Conservation (phyloP, 148 eudicot genomes). For the Suaeda aralocaspica region DNA sequence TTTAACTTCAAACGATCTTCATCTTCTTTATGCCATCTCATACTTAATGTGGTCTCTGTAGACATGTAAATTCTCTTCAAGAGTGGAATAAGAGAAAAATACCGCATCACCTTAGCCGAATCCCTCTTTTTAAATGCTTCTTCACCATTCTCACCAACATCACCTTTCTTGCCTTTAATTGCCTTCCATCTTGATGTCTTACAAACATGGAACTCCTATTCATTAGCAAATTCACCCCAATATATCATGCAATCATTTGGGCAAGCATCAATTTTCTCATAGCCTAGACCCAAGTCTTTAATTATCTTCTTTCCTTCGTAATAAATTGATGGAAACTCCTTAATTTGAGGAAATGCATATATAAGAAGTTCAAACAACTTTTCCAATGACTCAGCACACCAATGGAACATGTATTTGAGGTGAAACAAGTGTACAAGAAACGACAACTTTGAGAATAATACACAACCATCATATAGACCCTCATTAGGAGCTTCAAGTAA, state of each 20-base stretch:
- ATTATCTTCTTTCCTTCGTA: too few relatives aligned
- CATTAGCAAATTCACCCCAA: too few relatives aligned
- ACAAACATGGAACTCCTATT: too few relatives aligned
- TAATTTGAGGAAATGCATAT: not conserved
- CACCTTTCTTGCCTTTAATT: not conserved
- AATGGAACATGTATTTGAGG: conserved; percentile 4
- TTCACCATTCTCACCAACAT: not conserved
- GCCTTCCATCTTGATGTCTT: not conserved
- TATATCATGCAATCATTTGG: too few relatives aligned
- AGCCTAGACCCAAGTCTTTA: too few relatives aligned
- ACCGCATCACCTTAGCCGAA: not conserved
- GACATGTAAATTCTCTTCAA: not conserved
- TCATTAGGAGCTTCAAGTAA: not conserved
- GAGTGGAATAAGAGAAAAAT: not conserved
- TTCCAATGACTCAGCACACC: not conserved
- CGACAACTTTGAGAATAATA: not conserved
- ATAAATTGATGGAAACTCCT: too few relatives aligned
- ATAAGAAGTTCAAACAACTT: not conserved
- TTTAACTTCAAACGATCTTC: not conserved
- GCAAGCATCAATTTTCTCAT: too few relatives aligned
- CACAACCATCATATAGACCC: too few relatives aligned
- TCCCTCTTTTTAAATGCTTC: not conserved
- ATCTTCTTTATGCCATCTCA: not conserved
- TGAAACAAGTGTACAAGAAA: conserved; percentile 12
- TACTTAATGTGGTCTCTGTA: not conserved